Evolutionary conservation across 495 filamentous ascomycete species (phyloP).

Genomic region (Aspergillus baeticus): DNA sequence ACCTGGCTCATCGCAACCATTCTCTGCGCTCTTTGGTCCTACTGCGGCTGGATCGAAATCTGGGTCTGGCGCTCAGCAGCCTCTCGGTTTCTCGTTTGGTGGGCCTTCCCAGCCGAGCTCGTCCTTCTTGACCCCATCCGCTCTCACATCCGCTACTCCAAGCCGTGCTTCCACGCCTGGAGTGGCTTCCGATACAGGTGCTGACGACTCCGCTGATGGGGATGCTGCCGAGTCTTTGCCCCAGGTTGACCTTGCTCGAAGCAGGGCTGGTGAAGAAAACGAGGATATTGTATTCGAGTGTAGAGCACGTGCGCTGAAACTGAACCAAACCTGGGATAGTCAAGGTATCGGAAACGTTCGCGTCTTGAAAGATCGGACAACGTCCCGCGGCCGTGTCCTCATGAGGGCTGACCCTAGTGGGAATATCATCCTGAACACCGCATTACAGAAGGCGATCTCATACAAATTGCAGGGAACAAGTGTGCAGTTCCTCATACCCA

Average conservation of each 20-base stretch:
- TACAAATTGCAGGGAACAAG: constrained; percentile 57
- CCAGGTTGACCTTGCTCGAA: constrained; percentile 58
- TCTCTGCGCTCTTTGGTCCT: constrained; percentile 45
- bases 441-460: constrained; percentile 53
- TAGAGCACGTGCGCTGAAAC: constrained; percentile 61
- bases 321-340: constrained; percentile 48
- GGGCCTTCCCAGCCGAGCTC: constrained; percentile 31
- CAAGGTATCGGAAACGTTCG: constrained; percentile 65
- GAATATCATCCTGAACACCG: constrained; percentile 65
- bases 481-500: constrained; percentile 55
- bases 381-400: constrained; percentile 60
- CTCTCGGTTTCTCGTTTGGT: constrained; percentile 39
- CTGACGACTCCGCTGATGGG: constrained; percentile 54
- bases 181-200: constrained; percentile 60
- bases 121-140: constrained; percentile 36
- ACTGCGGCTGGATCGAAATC: constrained; percentile 28
- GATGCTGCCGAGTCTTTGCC: constrained; percentile 52
- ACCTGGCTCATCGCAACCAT: constrained; percentile 33
- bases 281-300: constrained; percentile 64
- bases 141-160: constrained; percentile 30
- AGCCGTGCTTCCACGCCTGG: constrained; percentile 38
- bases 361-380: constrained; percentile 65
- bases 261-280: constrained; percentile 68
- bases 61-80: constrained; percentile 21
- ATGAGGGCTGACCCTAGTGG: constrained; percentile 69